A percentile compares a stretch with the other conserved stretches of the same genome.
Conservation (phyloP, 257 asterid species). For the Solanum neorickii region DNA sequence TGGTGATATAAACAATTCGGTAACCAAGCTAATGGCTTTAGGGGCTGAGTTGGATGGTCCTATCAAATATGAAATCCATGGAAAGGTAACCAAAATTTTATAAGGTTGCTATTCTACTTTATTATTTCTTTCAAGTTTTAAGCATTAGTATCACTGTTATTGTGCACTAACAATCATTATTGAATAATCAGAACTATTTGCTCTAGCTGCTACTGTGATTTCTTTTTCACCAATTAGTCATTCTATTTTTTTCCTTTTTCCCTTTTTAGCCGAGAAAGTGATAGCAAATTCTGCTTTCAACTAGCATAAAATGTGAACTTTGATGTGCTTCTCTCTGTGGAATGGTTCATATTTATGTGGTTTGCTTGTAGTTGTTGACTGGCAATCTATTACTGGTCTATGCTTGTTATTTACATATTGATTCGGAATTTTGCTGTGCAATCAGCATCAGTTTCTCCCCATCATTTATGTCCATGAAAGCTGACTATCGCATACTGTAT, state of each 20-base stretch:
- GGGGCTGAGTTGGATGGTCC: slow-evolving; percentile 98
- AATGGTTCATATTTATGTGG: not conserved
- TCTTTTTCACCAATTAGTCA: not conserved
- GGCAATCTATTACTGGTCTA: not conserved
- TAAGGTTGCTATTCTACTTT: not conserved
- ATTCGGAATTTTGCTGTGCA: not conserved
- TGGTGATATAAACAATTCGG: slow-evolving; percentile 58
- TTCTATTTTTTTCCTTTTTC: too few species aligned
- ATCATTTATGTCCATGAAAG: not conserved
- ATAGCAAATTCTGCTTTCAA: not conserved
- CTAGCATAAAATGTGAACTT: not conserved
- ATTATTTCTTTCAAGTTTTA: not conserved
- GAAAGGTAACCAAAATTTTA: slow-evolving; percentile 50
- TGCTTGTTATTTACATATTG: not conserved
- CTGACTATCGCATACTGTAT: not conserved
- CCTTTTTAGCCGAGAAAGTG: not conserved
- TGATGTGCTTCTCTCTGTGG: not conserved
- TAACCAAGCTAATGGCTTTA: slow-evolving; percentile 65
- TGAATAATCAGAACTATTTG: not conserved
- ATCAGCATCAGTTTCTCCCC: not conserved
- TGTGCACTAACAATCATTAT: not conserved
- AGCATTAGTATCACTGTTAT: not conserved
- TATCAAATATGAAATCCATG: slow-evolving; percentile 79
- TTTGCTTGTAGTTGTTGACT: not conserved
- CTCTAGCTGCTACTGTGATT: not conserved